Evolutionary conservation across 2,329 filamentous ascomycete genomes (phyloP).

Genomic region (Phialophora macrospora): DNA sequence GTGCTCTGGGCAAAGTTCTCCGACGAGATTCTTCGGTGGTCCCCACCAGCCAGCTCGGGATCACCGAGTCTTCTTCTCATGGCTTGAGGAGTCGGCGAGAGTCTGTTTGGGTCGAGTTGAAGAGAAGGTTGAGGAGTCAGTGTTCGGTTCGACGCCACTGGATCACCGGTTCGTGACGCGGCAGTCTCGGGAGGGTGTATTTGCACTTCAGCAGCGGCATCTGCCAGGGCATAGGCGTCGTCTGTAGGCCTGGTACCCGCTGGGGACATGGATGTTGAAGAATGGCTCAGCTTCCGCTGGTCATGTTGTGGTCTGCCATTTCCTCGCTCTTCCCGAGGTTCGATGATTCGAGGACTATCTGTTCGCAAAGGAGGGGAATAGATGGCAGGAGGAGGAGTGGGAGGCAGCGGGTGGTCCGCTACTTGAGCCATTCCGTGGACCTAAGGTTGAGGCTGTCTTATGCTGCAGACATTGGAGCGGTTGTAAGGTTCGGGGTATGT

Average conservation of each 20-base stretch:
- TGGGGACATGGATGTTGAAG: constrained; percentile 29
- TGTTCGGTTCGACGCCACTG: constrained; percentile 25
- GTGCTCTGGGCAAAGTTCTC: constrained; percentile 27
- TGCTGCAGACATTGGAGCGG: constrained; percentile 19
- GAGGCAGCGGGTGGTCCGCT: constrained; percentile 37
- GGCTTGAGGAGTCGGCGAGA: constrained; percentile 32
- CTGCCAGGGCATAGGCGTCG: constrained; percentile 14
- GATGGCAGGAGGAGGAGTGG: constrained; percentile 51
- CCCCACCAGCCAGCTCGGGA: constrained; percentile 14
- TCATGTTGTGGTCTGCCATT: constrained; percentile 9
- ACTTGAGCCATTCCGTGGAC: constrained; percentile 32
- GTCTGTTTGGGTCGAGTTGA: constrained; percentile 32
- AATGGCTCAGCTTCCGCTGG: constrained; percentile 17
- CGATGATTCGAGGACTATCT: constrained; percentile 32
- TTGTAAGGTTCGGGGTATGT: constrained; percentile 14
- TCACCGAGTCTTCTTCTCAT: constrained; percentile 25
- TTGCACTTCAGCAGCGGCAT: constrained; percentile 26
- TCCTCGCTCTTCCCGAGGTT: constrained; percentile 29
- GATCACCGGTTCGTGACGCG: constrained; percentile 26
- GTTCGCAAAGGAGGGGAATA: constrained; percentile 48
- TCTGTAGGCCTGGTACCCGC: constrained; percentile 15
- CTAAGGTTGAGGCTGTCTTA: constrained; percentile 5
- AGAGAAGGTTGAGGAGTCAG: constrained; percentile 31
- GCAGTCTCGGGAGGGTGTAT: constrained; percentile 33
- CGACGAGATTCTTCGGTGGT: constrained; percentile 32